Evolutionary conservation across 2,329 filamentous ascomycete genomes (phyloP), one percentile per base, ranked within the genome.

Genomic region (Penicillium sp.): DNA sequence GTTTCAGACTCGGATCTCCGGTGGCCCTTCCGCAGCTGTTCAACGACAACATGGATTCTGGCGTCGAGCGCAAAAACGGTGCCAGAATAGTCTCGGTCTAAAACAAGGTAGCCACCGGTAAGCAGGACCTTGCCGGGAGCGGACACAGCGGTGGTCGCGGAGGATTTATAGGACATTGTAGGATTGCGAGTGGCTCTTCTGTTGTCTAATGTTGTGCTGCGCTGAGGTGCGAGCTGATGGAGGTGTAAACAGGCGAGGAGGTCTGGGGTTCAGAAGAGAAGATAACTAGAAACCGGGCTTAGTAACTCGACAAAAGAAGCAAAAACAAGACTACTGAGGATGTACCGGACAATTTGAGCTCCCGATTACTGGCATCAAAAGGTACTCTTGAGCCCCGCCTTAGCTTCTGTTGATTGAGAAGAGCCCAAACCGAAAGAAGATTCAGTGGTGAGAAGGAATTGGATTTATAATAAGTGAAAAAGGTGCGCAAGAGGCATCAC

Each of bases 41-140:
- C 81, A 48, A 88, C 83, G 64, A 84, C 75, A 48, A 86, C 84
- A 72, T 89, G 86, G 38, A 90, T 88, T 60, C 87, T 81, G 50
- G 87, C 87, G 73, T 88, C 83, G 55, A 90, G 82, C 35, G 86
- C 87, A 69, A 89, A 88, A 4, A 89, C 87, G 19, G 88, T 82
- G 41, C 90, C 94, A 3, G 91, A 95, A 78, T 97, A 93, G 64
- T 86, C 83, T 64, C 91, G 88, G 81, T 98, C 94, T 50, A 99
- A 88, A 23, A 97, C 94, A 50, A 98, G 88, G 79, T 98, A 99
- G 64, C 95, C 95, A 66, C 95, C 95, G 4, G 94, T 92, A 58
- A 98, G 86, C 67, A 99, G 86, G 64, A 99, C 95, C 82, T 99
- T 99, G 70, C 95, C 95, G 19, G 95, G 95, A 23, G 95, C 94